Base-by-base conservation (phyloP, 2,329 filamentous ascomycete genomes). In the Penicillium janthinellum region DNA sequence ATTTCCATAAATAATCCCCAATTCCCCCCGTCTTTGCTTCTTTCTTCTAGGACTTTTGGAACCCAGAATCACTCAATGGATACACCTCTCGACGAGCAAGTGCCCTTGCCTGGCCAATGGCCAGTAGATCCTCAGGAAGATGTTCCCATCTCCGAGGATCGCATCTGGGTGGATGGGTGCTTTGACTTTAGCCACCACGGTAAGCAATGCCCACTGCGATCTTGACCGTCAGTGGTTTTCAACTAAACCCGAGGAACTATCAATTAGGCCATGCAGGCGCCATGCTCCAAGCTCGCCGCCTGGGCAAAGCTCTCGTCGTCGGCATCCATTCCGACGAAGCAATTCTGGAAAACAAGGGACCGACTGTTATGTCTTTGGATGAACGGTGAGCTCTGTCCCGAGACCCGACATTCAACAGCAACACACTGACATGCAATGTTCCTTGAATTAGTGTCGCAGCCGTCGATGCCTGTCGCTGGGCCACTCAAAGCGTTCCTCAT, bases 141-240 rank as follows among this genome's bases (percentile, higher is more conserved):
- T 70, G 73, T 84, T 44, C 73, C 79, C 2, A 80, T 88, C 49
- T 79, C 78, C 28, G 83, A 89, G 58, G 87, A 90, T 70, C 88
- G 94, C 67, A 91, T 99, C 71, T 99, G 96, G 96, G 90, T 99
- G 28, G 95, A 99, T 76, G 95, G 95, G 64, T 99, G 95, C 83
- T 99, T 97, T 81, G 95, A 99, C 81, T 99, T 99, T 79, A 96
- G 93, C 79, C 95, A 99, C 77, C 95, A 98, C 76, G 95, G 91
- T 92, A 77, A 67, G 80, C 47, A 67, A 80, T 44, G 45, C 39
- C 53, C 25, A 31, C 14, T 17, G 28, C 39, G 15, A 22, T 44
- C 25, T 45, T 54, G 39, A 25, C 53, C 54, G 12, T 31, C 5
- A 10, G 34, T 39, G 25, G 25, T 37, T 35, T 44, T 28, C 5